Percentiles rank a stretch among this genome's conserved stretches.
These are phyloP conservation scores for Dioscorea zingiberensis DNA, from an alignment of 106 monocot genomes.

Conservation along the genomic window DNA sequence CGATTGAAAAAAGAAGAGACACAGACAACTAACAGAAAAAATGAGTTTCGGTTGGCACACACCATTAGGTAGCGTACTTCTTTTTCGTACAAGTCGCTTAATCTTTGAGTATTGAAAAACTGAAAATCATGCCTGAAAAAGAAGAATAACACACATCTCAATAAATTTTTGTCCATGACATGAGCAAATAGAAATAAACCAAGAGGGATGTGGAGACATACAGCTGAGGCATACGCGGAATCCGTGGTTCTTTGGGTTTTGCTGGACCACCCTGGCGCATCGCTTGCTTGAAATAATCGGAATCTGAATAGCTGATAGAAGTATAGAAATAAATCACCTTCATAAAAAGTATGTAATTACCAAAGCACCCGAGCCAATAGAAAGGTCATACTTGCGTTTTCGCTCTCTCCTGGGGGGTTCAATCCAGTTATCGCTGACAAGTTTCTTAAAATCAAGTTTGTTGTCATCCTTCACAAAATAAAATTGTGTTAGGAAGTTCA, in stretches of 20 bases:
- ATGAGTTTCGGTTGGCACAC: not conserved
- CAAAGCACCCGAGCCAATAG: not conserved
- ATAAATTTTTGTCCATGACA: not conserved
- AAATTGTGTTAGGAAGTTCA: not conserved
- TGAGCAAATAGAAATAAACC: not conserved
- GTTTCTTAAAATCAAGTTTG: conserved; percentile 86
- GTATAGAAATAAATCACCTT: not conserved
- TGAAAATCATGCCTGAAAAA: conserved; percentile 91
- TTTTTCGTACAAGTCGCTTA: conserved; percentile 94
- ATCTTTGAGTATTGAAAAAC: conserved; percentile 91
- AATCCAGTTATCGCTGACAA: conserved; percentile 93
- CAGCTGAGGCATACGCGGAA: conserved; percentile 98
- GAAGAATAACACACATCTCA: not conserved
- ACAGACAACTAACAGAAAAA: too few species aligned
- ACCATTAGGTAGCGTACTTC: conserved; percentile 99
- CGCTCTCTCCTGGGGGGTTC: conserved; percentile 92
- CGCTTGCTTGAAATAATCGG: conserved; percentile 99
- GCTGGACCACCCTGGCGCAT: conserved; percentile 82
- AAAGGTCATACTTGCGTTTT: conserved; percentile 77
- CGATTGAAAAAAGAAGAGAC: too few species aligned
- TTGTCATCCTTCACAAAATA: conserved; percentile 56
- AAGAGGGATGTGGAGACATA: conserved; percentile 12
- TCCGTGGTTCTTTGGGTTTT: conserved; percentile 85
- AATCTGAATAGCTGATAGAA: conserved; percentile 80
- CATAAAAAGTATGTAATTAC: not conserved